Evolutionary conservation across 2,329 filamentous ascomycete species (phyloP).

Genomic region (Albophoma yamanashiensis): DNA sequence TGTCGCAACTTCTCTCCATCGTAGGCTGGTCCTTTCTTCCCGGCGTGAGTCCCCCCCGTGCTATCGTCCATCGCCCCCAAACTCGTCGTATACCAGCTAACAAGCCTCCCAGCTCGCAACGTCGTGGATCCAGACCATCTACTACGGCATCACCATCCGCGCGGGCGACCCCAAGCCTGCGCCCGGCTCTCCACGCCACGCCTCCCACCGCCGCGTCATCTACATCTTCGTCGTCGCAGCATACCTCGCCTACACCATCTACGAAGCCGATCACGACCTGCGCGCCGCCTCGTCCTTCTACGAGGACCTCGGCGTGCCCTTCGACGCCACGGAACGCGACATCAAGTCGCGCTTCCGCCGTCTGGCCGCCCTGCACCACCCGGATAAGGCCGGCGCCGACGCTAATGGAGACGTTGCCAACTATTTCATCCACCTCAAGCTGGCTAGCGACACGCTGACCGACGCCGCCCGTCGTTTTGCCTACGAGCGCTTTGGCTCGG

Average conservation of each 20-base stretch:
- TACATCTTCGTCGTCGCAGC: slow-evolving; percentile 70
- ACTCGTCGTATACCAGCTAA: neutral
- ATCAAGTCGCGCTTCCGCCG: slow-evolving; percentile 81
- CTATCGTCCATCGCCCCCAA: neutral
- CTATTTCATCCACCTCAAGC: slow-evolving; percentile 73
- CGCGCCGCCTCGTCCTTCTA: slow-evolving; percentile 68
- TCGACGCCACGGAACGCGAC: slow-evolving; percentile 58
- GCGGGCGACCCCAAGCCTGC: slow-evolving; percentile 74
- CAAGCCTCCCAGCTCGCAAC: slow-evolving; percentile 54
- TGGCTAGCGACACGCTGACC: slow-evolving; percentile 72
- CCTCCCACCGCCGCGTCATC: slow-evolving; percentile 68
- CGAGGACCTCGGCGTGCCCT: slow-evolving; percentile 58
- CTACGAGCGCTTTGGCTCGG: slow-evolving; percentile 80
- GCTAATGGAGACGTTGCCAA: slow-evolving; percentile 19
- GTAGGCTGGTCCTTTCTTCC: slow-evolving; percentile 48
- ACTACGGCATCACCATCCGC: slow-evolving; percentile 81
- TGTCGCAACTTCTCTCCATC: slow-evolving; percentile 43
- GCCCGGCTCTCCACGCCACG: slow-evolving; percentile 57
- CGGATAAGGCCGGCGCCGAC: slow-evolving; percentile 60
- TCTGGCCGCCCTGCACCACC: slow-evolving; percentile 62
- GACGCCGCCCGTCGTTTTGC: slow-evolving; percentile 71
- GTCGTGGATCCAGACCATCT: slow-evolving; percentile 65
- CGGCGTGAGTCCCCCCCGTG: slow-evolving; percentile 25
- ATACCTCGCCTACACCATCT: slow-evolving; percentile 87
- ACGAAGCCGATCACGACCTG: slow-evolving; percentile 79